A percentile compares a stretch with the other conserved stretches of the same genome.
phyloP scores from a whole-genome alignment of 1,284 basidiomycete genomes.

The Ceratobasidium sp. region DNA sequence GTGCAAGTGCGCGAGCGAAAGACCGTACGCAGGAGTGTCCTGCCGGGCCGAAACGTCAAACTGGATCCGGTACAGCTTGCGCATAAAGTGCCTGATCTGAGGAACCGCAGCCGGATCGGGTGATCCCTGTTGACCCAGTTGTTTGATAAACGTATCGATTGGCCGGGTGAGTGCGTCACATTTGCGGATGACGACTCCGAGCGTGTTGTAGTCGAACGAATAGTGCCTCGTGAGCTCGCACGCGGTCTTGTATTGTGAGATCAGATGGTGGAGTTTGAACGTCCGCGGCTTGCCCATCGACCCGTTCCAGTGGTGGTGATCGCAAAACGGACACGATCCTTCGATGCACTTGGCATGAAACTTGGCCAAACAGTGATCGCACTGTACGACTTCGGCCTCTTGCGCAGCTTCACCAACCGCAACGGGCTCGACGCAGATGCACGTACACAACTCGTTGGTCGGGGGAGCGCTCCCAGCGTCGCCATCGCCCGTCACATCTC shows the following conservation, averaged over 20 bases:
- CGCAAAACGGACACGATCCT: conserved; percentile 89
- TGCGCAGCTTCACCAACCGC: conserved; percentile 63
- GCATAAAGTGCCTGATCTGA: conserved; percentile 86
- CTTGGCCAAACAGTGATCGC: conserved; percentile 83
- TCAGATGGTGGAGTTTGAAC: conserved; percentile 83
- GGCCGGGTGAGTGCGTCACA: conserved; percentile 77
- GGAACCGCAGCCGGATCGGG: conserved; percentile 69
- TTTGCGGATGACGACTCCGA: conserved; percentile 80
- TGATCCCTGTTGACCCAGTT: conserved; percentile 73
- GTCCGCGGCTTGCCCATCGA: conserved; percentile 78
- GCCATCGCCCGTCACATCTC: conserved; percentile 80
- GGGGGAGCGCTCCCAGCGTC: conserved; percentile 81
- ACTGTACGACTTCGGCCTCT: conserved; percentile 84
- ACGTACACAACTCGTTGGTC: conserved; percentile 81
- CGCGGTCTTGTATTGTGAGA: conserved; percentile 73
- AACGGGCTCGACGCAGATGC: conserved; percentile 80
- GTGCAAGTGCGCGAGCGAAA: conserved; percentile 47
- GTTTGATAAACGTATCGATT: conserved; percentile 82
- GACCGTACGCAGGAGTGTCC: conserved; percentile 57
- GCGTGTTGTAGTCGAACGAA: conserved; percentile 79
- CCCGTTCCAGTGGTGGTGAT: conserved; percentile 89
- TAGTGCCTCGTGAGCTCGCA: conserved; percentile 80
- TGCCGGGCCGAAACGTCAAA: conserved; percentile 82
- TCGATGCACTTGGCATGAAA: conserved; percentile 86
- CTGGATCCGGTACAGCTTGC: conserved; percentile 84